Percentiles rank a stretch among this genome's conserved stretches.
Conservation (phyloP, 345 rosid genomes). For the Camelina neglecta region DNA sequence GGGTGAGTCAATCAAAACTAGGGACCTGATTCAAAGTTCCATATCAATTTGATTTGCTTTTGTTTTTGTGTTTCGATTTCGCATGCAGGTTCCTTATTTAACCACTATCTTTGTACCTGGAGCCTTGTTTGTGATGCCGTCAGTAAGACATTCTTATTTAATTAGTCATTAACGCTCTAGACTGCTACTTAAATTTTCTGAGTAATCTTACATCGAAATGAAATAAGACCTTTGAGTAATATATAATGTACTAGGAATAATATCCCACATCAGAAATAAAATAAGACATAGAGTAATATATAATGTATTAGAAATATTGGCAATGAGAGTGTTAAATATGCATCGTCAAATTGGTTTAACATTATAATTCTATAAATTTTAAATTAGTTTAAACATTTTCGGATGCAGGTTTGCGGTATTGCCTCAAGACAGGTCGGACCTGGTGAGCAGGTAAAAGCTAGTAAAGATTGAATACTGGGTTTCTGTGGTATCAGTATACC, state of each 20-base stretch:
- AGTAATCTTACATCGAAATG: background rate
- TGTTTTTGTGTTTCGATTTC: background rate
- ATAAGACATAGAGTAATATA: background rate
- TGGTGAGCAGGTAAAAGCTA: too few relatives aligned
- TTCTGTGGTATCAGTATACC: background rate
- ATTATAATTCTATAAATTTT: too few relatives aligned
- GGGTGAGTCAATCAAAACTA: constrained; percentile 59
- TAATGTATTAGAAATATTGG: background rate
- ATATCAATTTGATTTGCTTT: constrained; percentile 18
- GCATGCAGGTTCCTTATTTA: constrained; percentile 90
- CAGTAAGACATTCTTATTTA: constrained; percentile 51
- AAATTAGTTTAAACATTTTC: too few relatives aligned
- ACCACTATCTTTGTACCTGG: constrained; percentile 49
- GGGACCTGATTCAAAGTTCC: background rate
- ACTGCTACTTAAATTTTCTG: background rate
- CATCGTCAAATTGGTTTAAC: too few relatives aligned
- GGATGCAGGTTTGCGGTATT: too few relatives aligned
- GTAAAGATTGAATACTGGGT: background rate
- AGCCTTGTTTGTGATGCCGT: constrained; percentile 54
- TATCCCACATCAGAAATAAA: too few relatives aligned
- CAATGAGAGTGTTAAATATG: too few relatives aligned
- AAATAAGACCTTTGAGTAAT: background rate
- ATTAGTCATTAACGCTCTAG: too few relatives aligned
- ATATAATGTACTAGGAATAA: background rate
- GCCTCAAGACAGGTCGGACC: too few relatives aligned